Conservation (phyloP, 1,139 yeast genomes). For the Candida sp. region DNA sequence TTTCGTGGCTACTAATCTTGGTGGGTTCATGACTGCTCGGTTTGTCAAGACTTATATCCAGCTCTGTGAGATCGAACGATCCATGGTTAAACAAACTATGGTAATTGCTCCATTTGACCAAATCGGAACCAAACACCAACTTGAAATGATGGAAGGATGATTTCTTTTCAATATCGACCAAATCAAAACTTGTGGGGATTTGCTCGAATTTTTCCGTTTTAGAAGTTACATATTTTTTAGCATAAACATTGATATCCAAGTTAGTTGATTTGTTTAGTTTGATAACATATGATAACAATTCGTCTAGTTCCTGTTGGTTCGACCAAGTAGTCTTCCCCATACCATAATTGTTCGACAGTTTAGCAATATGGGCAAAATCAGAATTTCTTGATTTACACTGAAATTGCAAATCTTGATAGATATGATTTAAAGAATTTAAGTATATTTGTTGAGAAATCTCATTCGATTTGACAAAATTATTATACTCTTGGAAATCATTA, state of each 20-base stretch:
- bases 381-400: slow-evolving; percentile 43
- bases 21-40: not conserved
- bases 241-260: slow-evolving; percentile 12
- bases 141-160: slow-evolving; percentile 4
- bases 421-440: slow-evolving; percentile 55
- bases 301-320: slow-evolving; percentile 27
- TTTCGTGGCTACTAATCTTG: not conserved
- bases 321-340: slow-evolving; percentile 26
- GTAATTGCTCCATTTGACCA: slow-evolving; percentile 17
- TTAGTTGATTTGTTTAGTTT: slow-evolving; percentile 17
- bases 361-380: slow-evolving; percentile 5
- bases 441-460: slow-evolving; percentile 21
- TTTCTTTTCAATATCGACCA: slow-evolving; percentile 18
- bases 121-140: slow-evolving; percentile 14
- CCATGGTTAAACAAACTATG: slow-evolving; percentile 7
- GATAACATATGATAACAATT: slow-evolving; percentile 28
- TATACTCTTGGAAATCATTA: slow-evolving; percentile 39
- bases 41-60: not conserved
- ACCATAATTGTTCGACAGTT: slow-evolving; percentile 10
- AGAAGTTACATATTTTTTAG: slow-evolving; percentile 8
- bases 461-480: not conserved
- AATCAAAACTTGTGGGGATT: slow-evolving; percentile 16
- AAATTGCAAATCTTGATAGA: slow-evolving; percentile 58
- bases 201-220: slow-evolving; percentile 7
- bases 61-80: not conserved